phyloP scores from a whole-genome alignment of 768 basidiomycete species.

The Serpula lacrymans region DNA sequence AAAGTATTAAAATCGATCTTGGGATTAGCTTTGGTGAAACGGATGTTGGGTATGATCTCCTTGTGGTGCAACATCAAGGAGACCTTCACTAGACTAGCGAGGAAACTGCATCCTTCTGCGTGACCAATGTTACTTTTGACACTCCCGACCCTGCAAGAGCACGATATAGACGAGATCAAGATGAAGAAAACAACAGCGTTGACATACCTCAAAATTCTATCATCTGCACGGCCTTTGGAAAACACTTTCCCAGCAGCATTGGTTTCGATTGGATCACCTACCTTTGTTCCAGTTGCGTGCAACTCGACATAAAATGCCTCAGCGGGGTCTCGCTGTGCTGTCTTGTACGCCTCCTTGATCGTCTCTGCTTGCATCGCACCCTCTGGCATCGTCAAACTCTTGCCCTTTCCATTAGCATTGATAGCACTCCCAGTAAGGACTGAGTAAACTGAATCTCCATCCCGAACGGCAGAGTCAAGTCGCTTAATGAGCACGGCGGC shows the following conservation, averaged over 20 bases:
- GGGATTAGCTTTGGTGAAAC: constrained; percentile 23
- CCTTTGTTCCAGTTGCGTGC: constrained; percentile 21
- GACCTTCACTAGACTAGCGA: constrained; percentile 32
- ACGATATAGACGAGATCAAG: not conserved
- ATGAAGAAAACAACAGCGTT: no score
- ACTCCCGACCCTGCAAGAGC: constrained; percentile 19
- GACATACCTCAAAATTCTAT: constrained; percentile 16
- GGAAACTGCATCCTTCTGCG: constrained; percentile 28
- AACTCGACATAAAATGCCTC: constrained; percentile 23
- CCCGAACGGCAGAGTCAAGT: constrained; percentile 26
- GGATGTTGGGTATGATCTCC: constrained; percentile 25
- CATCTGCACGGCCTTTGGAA: constrained; percentile 15
- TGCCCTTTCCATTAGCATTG: constrained; percentile 31
- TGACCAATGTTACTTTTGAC: constrained; percentile 25
- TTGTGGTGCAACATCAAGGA: constrained; percentile 29
- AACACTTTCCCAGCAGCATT: constrained; percentile 23
- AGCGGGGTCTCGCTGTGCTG: constrained; percentile 23
- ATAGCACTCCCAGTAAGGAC: constrained; percentile 29
- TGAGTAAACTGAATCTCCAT: constrained; percentile 29
- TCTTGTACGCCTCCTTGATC: constrained; percentile 29
- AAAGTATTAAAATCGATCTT: constrained; percentile 21
- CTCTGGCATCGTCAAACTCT: constrained; percentile 32
- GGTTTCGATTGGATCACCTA: constrained; percentile 22
- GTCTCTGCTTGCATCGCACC: constrained; percentile 30
- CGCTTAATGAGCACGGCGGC: constrained; percentile 32